Evolutionary conservation across 176 grass and related monocot genomes (phyloP).

Genomic region (Avena insularis): DNA sequence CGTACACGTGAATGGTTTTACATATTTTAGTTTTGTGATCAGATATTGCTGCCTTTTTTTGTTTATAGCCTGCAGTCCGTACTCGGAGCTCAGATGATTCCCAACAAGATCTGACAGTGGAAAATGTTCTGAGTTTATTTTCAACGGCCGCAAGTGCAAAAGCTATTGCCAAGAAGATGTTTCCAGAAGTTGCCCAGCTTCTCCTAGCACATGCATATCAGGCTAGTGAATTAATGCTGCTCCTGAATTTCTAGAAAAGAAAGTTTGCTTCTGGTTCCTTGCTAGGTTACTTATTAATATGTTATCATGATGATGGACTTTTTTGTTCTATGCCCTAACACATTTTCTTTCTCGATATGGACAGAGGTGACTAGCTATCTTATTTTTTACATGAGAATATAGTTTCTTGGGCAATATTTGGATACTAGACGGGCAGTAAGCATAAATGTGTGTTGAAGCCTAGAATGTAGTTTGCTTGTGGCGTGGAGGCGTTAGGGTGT

Average conservation of each 20-base stretch:
- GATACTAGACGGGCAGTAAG: not conserved
- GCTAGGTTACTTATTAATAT: conserved; percentile 5
- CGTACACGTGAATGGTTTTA: not conserved
- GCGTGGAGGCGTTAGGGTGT: not conserved
- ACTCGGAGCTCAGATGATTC: conserved; percentile 75
- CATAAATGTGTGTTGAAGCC: not conserved
- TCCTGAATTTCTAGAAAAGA: not conserved
- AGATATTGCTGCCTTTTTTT: conserved; percentile 28
- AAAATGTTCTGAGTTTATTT: conserved; percentile 67
- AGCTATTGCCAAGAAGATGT: conserved; percentile 72
- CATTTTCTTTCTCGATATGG: not conserved
- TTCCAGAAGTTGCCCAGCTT: conserved; percentile 62
- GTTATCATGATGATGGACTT: not conserved
- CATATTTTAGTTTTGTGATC: conserved; percentile 23
- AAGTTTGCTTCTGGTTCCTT: conserved; percentile 13
- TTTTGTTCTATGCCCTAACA: not conserved
- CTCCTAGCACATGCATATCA: conserved; percentile 90
- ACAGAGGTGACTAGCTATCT: conserved; percentile 6
- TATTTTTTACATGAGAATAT: conserved; percentile 35
- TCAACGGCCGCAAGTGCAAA: conserved; percentile 56
- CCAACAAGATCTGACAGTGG: conserved; percentile 63
- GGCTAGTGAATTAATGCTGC: conserved; percentile 51
- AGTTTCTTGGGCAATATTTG: conserved; percentile 21
- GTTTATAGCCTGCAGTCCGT: conserved; percentile 54
- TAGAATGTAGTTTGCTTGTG: not conserved